These are phyloP conservation scores for Paramecium bursaria DNA, from an alignment of 73 alveolate genomes.

Conservation along the genomic window DNA sequence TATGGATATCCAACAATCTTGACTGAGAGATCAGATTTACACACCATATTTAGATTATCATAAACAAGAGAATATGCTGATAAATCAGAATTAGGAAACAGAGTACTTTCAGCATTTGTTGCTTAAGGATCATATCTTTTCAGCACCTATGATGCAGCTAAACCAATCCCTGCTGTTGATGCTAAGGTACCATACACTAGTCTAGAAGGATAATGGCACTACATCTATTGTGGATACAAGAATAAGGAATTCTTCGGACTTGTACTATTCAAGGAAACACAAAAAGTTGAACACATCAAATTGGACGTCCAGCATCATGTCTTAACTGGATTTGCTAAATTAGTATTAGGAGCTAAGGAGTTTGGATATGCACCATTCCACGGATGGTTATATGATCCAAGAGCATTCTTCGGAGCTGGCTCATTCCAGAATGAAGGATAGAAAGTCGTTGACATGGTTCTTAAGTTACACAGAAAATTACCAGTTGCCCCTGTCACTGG, in stretches of 20 bases:
- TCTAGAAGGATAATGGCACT: slow-evolving; percentile 55
- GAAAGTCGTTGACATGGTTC: slow-evolving; percentile 32
- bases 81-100: slow-evolving; percentile 24
- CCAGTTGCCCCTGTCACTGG: slow-evolving; percentile 23
- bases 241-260: slow-evolving; percentile 30
- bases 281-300: slow-evolving; percentile 7
- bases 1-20: neutral
- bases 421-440: slow-evolving; percentile 8
- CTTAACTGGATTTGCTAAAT: slow-evolving; percentile 27
- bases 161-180: slow-evolving; percentile 25
- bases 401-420: slow-evolving; percentile 13
- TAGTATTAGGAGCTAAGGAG: slow-evolving; percentile 3
- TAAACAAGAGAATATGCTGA: neutral
- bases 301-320: slow-evolving; percentile 13
- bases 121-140: slow-evolving; percentile 3
- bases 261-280: neutral
- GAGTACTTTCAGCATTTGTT: slow-evolving; percentile 24
- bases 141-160: slow-evolving; percentile 24
- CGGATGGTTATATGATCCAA: slow-evolving; percentile 55
- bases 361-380: slow-evolving; percentile 54
- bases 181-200: neutral
- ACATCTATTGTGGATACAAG: slow-evolving; percentile 16
- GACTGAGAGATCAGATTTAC: slow-evolving; percentile 11
- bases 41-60: slow-evolving; percentile 25
- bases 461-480: slow-evolving; percentile 11